phyloP scores from a whole-genome alignment of 2,329 filamentous ascomycete species.

The Uncinocarpus reesii region DNA sequence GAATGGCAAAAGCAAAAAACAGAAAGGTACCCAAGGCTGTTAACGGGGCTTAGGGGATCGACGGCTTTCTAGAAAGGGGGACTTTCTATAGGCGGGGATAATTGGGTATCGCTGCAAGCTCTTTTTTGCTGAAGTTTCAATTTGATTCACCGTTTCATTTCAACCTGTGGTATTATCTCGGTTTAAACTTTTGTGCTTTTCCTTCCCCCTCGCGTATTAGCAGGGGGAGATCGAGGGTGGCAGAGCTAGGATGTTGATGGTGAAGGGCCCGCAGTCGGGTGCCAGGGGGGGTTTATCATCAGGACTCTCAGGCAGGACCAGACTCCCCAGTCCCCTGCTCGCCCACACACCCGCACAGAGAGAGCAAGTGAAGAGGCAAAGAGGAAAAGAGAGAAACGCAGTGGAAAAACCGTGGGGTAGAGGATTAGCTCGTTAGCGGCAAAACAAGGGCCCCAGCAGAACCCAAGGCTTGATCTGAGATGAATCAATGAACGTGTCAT shows the following conservation, averaged over 20 bases:
- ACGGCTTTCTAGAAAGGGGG: slow-evolving; percentile 1
- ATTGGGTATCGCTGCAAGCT: slow-evolving; percentile 3
- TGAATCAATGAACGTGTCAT: slow-evolving; percentile 10
- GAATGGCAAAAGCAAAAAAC: not conserved
- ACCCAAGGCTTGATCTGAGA: slow-evolving; percentile 8
- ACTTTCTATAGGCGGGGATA: slow-evolving; percentile 10
- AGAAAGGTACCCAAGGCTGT: slow-evolving; percentile 9
- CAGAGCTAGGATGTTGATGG: not conserved
- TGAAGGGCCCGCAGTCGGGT: no score
- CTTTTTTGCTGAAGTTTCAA: slow-evolving; percentile 11
- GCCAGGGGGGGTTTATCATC: no score
- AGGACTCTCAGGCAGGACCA: no score
- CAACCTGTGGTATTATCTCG: not conserved
- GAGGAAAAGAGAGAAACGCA: no score
- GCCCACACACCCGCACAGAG: no score
- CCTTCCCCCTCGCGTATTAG: slow-evolving; percentile 9
- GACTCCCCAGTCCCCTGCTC: no score
- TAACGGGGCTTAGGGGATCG: slow-evolving; percentile 7
- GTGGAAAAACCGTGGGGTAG: slow-evolving; percentile 9
- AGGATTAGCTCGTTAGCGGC: no score
- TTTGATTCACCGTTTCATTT: slow-evolving; percentile 12
- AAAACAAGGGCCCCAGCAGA: not conserved
- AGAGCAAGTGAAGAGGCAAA: not conserved
- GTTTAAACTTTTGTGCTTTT: slow-evolving; percentile 6
- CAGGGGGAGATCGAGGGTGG: slow-evolving; percentile 8